A percentile compares a stretch with the other conserved stretches of the same genome.
Conservation (phyloP, 306 rosid genomes). For the Vachellia pachyceras region DNA sequence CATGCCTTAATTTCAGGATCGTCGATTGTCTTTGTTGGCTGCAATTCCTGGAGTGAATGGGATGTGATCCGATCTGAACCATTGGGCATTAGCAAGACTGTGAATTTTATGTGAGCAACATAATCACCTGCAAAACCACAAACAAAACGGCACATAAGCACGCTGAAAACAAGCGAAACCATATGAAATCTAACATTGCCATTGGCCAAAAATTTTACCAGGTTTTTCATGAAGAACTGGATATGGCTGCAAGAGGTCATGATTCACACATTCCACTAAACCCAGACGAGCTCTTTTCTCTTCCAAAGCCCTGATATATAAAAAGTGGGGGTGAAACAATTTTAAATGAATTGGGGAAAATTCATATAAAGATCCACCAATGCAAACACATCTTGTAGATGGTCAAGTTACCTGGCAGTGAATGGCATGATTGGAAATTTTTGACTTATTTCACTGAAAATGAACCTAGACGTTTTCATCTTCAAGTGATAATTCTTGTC, state of each 20-base stretch:
- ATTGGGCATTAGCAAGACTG: conserved; percentile 93
- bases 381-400: not conserved
- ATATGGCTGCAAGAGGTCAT: conserved; percentile 91
- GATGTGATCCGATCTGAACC: conserved; percentile 88
- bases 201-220: conserved; percentile 48
- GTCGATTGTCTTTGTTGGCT: conserved; percentile 76
- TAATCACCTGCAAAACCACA: conserved; percentile 71
- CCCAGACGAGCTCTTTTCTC: conserved; percentile 96
- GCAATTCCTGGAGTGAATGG: conserved; percentile 76
- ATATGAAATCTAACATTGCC: not conserved
- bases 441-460: conserved; percentile 94
- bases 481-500: conserved; percentile 91
- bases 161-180: not conserved
- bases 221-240: conserved; percentile 96
- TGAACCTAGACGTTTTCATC: conserved; percentile 98
- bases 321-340: not conserved
- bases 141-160: not conserved
- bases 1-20: conserved; percentile 96
- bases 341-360: not conserved
- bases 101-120: conserved; percentile 91
- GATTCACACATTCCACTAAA: conserved; percentile 85
- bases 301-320: conserved; percentile 76
- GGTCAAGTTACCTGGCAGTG: conserved; percentile 67
- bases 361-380: not conserved
- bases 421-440: conserved; percentile 98